These are phyloP conservation scores for Umbellularia californica DNA, from an alignment of 164 flowering plant genomes.

Conservation along the genomic window DNA sequence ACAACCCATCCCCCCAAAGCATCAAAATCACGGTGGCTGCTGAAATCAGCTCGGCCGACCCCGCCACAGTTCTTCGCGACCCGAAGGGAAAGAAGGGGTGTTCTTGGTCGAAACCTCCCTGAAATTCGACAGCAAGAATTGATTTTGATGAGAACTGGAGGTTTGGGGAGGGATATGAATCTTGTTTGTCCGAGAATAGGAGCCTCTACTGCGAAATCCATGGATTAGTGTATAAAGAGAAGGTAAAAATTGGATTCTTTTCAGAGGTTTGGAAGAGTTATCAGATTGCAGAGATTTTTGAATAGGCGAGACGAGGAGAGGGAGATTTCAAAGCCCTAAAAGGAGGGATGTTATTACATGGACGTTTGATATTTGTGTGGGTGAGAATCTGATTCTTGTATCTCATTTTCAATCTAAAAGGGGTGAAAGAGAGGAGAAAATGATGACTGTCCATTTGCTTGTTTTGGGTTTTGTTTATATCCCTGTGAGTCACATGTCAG, in stretches of 20 bases:
- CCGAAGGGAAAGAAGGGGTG: conserved; percentile 5
- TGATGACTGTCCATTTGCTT: too few species aligned
- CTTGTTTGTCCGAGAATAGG: conserved; percentile 19
- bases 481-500: too few species aligned
- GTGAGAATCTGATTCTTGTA: not conserved
- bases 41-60: conserved; percentile 2
- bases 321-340: not conserved
- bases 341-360: not conserved
- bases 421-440: too few species aligned
- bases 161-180: conserved; percentile 12
- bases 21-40: conserved; percentile 1
- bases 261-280: not conserved
- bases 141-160: conserved; percentile 6
- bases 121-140: conserved; percentile 19
- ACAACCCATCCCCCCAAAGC: not conserved
- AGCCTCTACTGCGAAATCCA: conserved; percentile 33
- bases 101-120: not conserved
- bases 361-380: not conserved
- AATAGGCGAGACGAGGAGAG: not conserved
- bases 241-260: not conserved
- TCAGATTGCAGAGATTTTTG: not conserved
- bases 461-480: too few species aligned
- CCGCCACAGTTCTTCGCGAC: conserved; percentile 4
- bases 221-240: conserved; percentile 1
- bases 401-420: too few species aligned